These are phyloP conservation scores for Termitomyces sp. DNA, from an alignment of 768 basidiomycete genomes.

Conservation along the genomic window DNA sequence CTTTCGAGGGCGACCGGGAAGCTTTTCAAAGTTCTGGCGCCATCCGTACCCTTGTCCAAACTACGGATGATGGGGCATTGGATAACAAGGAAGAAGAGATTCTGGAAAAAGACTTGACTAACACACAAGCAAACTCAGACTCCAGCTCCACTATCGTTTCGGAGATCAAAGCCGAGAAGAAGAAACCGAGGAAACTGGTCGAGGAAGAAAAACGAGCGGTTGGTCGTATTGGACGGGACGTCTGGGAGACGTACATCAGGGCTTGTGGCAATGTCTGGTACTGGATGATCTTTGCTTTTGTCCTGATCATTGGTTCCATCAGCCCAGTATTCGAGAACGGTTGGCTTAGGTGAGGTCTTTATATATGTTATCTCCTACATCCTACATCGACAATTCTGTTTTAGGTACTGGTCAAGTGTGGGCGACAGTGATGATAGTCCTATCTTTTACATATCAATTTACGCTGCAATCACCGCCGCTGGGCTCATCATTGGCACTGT, in stretches of 20 bases:
- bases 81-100: slow-evolving; percentile 38
- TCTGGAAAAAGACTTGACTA: slow-evolving; percentile 11
- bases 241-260: slow-evolving; percentile 58
- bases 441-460: slow-evolving; percentile 62
- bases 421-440: slow-evolving; percentile 37
- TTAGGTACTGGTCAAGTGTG: slow-evolving; percentile 53
- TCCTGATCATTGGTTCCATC: slow-evolving; percentile 51
- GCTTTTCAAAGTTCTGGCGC: slow-evolving; percentile 64
- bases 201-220: slow-evolving; percentile 81
- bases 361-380: background rate
- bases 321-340: slow-evolving; percentile 68
- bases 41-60: slow-evolving; percentile 61
- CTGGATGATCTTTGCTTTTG: slow-evolving; percentile 51
- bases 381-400: background rate
- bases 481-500: slow-evolving; percentile 50
- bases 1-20: slow-evolving; percentile 63
- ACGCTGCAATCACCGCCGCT: slow-evolving; percentile 43
- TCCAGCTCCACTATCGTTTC: slow-evolving; percentile 25
- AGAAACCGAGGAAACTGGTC: slow-evolving; percentile 71
- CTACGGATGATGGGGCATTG: slow-evolving; percentile 24
- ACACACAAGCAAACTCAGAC: slow-evolving; percentile 14
- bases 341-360: slow-evolving; percentile 48
- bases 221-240: slow-evolving; percentile 58
- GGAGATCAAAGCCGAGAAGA: slow-evolving; percentile 36
- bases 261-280: slow-evolving; percentile 45